These are phyloP conservation scores for Volvox carteri DNA, from an alignment of 163 green algal genomes.

Conservation along the genomic window DNA sequence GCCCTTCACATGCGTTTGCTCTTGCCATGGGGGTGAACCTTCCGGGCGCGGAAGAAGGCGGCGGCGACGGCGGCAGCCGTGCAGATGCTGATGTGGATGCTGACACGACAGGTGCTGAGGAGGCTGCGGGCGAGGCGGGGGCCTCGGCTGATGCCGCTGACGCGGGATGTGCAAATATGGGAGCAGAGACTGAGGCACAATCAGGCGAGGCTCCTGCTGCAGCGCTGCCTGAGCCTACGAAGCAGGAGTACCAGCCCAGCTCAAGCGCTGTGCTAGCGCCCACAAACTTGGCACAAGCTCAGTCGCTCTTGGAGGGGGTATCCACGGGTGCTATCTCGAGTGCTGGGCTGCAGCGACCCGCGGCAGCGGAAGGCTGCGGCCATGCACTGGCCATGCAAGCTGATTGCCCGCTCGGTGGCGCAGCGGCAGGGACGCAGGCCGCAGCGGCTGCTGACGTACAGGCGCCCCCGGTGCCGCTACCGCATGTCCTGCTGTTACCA, in stretches of 20 bases:
- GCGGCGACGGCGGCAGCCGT: not conserved
- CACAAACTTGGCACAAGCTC: not conserved
- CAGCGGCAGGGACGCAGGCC: too few species aligned
- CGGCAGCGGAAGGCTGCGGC: not conserved
- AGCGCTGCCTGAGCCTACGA: too few species aligned
- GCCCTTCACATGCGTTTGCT: slow-evolving; percentile 35
- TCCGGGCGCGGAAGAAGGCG: not conserved
- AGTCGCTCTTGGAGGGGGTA: not conserved
- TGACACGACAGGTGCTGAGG: not conserved
- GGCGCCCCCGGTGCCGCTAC: too few species aligned
- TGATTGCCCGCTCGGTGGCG: not conserved
- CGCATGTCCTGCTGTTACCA: not conserved
- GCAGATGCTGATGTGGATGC: not conserved
- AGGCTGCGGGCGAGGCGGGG: not conserved
- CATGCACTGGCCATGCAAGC: not conserved
- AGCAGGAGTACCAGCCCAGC: not conserved
- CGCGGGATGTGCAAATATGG: too few species aligned
- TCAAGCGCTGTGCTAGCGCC: not conserved
- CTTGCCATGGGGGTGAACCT: slow-evolving; percentile 31
- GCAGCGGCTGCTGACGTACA: not conserved
- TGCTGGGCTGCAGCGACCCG: not conserved
- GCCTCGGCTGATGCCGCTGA: not conserved
- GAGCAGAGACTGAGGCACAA: not conserved
- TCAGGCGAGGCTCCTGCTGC: not conserved
- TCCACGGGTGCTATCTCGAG: not conserved